A percentile compares a stretch with the other conserved stretches of the same genome.
Evolutionary conservation across 2,329 filamentous ascomycete species (phyloP).

Genomic region (Colletotrichum sp.): DNA sequence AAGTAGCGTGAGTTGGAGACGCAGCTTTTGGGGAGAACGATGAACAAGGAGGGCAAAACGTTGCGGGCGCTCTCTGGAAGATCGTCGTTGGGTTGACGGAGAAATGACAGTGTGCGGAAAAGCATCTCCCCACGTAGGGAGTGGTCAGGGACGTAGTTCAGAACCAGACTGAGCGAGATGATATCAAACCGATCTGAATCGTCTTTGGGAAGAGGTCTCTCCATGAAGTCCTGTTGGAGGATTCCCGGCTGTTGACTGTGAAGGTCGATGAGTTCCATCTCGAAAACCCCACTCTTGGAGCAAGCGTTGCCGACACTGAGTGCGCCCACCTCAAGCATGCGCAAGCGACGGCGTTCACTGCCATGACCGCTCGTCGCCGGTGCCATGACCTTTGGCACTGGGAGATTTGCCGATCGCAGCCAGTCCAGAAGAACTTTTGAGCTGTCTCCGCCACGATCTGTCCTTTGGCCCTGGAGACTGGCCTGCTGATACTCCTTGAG

Average conservation of each 20-base stretch:
- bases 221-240: constrained; percentile 91
- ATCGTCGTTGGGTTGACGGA: constrained; percentile 44
- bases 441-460: constrained; percentile 70
- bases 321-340: constrained; percentile 87
- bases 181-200: constrained; percentile 78
- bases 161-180: constrained; percentile 87
- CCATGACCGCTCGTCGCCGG: neutral
- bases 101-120: constrained; percentile 72
- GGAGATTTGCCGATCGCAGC: constrained; percentile 46
- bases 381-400: constrained; percentile 19
- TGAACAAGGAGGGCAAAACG: constrained; percentile 74
- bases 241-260: constrained; percentile 86
- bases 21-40: constrained; percentile 89
- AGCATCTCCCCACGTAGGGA: constrained; percentile 84
- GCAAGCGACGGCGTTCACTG: constrained; percentile 38
- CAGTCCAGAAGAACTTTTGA: constrained; percentile 68
- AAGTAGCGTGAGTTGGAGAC: constrained; percentile 91
- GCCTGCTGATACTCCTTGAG: constrained; percentile 69
- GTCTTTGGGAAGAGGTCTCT: constrained; percentile 71
- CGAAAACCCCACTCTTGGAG: constrained; percentile 71
- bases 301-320: constrained; percentile 86
- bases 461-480: constrained; percentile 70
- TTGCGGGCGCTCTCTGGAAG: constrained; percentile 24
- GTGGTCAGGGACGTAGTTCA: constrained; percentile 91
- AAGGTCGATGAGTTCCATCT: constrained; percentile 85